Evolutionary conservation across 345 rosid genomes (phyloP), one percentile per base, ranked within the genome.

Genomic region (Sisymbrium altissimum): DNA sequence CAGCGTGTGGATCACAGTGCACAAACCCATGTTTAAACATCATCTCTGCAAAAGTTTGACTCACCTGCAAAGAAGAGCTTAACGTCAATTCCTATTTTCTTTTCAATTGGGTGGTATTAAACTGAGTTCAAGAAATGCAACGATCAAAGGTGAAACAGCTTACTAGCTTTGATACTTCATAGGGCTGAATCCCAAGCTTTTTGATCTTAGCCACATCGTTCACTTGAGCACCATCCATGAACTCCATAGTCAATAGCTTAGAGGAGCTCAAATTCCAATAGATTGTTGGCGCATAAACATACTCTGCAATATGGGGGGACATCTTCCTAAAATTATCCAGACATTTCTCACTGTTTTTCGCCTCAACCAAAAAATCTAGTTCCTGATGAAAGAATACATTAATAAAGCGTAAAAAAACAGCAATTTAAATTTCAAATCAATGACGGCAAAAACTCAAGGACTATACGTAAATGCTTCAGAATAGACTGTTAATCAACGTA

Each of bases 1-100:
- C 96, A 64, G 96, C 97, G 75, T 94, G 98, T n/a, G 98, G 98
- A 35, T 94, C 98, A 79, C 98, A 94, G 68, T 94, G 98, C 77
- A 91, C 96, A 77, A 94, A 94, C 13, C 97, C 98, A 75, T 94
- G 97, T 79, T 84, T 94, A 76, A 91, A 94, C 85, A 89, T 94
- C 98, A 94, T 94, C 80, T 94, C 97, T 53, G 96, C 93, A 84
- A 94, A 94, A 50, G 86, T 79, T 73, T 85, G 89, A 84, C 88
- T 91, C 55, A 91, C 92, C 98, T 94, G 86, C 73, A 80, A 64
- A 15, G 5, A 65, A 70, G 69, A 64, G 23, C 8, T 43, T 35
- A 38, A 7, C 0, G 52, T 43, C 10, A 49, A 49, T 19, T 35
- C 53, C 9, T 32, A 32, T 17, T 2, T 64, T 50, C n/a, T 23